These are phyloP conservation scores for Verticillium dahliae DNA, from an alignment of 2,329 filamentous ascomycete species.

Conservation along the genomic window DNA sequence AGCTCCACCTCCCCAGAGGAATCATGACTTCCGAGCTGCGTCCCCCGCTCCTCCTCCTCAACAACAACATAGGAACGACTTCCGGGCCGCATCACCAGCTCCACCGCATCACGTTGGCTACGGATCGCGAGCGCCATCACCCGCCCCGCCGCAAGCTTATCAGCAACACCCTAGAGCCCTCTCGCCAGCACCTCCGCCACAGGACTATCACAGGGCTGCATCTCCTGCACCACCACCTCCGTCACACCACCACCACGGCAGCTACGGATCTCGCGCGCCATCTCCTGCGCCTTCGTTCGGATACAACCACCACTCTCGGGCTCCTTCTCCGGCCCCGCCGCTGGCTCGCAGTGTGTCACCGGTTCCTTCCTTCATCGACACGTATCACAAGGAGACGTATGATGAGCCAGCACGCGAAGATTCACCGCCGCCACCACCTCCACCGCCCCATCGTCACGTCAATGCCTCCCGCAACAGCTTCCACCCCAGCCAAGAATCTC, in stretches of 20 bases:
- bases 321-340: not conserved
- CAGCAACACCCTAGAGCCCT: slow-evolving; percentile 17
- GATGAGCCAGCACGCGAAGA: slow-evolving; percentile 30
- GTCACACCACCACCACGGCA: slow-evolving; percentile 21
- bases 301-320: slow-evolving; percentile 16
- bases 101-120: slow-evolving; percentile 12
- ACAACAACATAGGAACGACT: slow-evolving; percentile 6
- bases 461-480: slow-evolving; percentile 15
- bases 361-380: not conserved
- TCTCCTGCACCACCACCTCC: slow-evolving; percentile 22
- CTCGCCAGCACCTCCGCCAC: slow-evolving; percentile 23
- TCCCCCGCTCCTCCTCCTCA: slow-evolving; percentile 26
- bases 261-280: slow-evolving; percentile 25
- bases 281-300: slow-evolving; percentile 30
- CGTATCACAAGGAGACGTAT: not conserved
- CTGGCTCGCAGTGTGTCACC: not conserved
- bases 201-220: slow-evolving; percentile 10
- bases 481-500: not conserved
- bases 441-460: slow-evolving; percentile 73
- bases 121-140: slow-evolving; percentile 29
- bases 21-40: slow-evolving; percentile 15
- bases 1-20: slow-evolving; percentile 12
- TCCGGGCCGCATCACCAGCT: slow-evolving; percentile 19
- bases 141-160: slow-evolving; percentile 18
- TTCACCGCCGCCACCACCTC: slow-evolving; percentile 72